Conservation (phyloP, 371 early-diverging fungal species). For the Mortierella polycephala region DNA sequence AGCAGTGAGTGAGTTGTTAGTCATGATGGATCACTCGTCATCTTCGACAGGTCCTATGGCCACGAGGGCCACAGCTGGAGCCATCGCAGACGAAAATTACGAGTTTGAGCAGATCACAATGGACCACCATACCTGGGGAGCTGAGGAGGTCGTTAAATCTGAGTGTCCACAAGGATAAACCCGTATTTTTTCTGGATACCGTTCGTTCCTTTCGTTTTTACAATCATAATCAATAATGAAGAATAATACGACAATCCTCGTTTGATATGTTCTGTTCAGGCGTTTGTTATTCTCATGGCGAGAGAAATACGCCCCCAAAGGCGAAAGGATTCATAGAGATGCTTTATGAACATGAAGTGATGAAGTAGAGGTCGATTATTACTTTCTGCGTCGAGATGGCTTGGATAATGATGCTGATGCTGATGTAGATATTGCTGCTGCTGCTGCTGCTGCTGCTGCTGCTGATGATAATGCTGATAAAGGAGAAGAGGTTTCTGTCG, state of each 20-base stretch:
- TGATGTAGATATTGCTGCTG: background rate
- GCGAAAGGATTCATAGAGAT: background rate
- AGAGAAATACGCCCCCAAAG: background rate
- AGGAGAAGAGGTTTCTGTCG: background rate
- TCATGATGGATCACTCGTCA: too few relatives aligned
- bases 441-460: conserved; percentile 5
- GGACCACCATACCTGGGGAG: background rate
- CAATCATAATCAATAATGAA: too few relatives aligned
- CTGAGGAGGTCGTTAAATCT: too few relatives aligned
- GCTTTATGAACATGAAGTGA: background rate
- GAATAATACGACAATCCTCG: too few relatives aligned
- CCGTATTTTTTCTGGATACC: too few relatives aligned
- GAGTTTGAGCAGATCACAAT: conserved; percentile 39
- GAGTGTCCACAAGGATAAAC: too few relatives aligned
- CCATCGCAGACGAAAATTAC: conserved; percentile 12
- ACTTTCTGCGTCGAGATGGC: background rate
- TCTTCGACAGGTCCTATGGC: too few relatives aligned
- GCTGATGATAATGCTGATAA: conserved; percentile 3
- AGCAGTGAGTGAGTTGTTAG: background rate
- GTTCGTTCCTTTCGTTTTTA: too few relatives aligned
- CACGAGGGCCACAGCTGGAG: background rate
- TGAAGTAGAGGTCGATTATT: background rate
- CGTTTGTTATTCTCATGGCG: background rate
- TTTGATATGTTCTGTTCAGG: background rate
- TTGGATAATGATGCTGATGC: background rate